phyloP scores from a whole-genome alignment of 164 flowering plant species.

The Berberis thunbergii region DNA sequence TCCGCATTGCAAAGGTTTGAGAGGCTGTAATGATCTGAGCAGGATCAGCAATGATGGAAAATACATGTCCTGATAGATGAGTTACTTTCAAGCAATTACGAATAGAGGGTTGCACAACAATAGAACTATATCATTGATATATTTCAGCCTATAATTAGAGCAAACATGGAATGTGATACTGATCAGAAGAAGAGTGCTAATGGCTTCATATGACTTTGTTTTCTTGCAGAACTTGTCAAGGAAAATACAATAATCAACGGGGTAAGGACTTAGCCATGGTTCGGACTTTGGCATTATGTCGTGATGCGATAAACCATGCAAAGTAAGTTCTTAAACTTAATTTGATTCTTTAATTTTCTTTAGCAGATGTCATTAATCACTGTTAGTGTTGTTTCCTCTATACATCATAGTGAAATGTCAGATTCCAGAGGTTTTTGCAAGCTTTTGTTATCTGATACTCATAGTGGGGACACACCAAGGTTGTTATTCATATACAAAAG shows the following conservation, averaged over 20 bases:
- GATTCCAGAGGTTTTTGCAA: conserved; percentile 28
- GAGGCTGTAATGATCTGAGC: too few relatives aligned
- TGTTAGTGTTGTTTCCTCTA: not conserved
- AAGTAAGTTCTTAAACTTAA: conserved; percentile 39
- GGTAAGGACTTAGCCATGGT: conserved; percentile 85
- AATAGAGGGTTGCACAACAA: too few relatives aligned
- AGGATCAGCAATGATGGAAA: too few relatives aligned
- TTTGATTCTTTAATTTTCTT: not conserved
- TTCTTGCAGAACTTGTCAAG: conserved; percentile 47
- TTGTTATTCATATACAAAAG: conserved; percentile 72
- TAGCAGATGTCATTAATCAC: not conserved
- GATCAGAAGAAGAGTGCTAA: not conserved
- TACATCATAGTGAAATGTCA: conserved; percentile 32
- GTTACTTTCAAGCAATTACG: too few relatives aligned
- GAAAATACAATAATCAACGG: conserved; percentile 52
- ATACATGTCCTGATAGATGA: too few relatives aligned
- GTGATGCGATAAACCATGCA: conserved; percentile 57
- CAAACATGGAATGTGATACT: too few relatives aligned
- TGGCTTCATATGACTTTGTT: not conserved
- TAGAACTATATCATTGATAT: too few relatives aligned
- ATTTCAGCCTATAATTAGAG: too few relatives aligned
- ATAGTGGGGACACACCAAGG: conserved; percentile 75
- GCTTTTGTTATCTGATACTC: conserved; percentile 75
- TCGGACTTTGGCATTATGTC: conserved; percentile 63
- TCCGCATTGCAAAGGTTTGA: too few relatives aligned